Conservation (phyloP, 805 yeast genomes). For the Pichia manshurica region DNA sequence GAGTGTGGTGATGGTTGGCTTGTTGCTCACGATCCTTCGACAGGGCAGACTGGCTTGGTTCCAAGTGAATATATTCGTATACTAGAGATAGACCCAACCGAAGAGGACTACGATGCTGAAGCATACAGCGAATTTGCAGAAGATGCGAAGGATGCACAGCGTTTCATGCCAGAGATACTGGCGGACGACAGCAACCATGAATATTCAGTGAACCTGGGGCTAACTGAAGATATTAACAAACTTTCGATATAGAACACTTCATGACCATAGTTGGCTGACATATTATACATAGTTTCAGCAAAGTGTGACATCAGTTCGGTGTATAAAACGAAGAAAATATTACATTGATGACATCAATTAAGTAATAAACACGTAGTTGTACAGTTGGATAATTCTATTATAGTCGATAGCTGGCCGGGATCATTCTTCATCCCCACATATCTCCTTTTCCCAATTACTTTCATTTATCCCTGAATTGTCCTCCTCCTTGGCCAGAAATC, state of each 20-base stretch:
- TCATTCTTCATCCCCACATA: slow-evolving; percentile 17
- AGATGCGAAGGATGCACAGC: slow-evolving; percentile 24
- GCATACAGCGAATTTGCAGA: slow-evolving; percentile 28
- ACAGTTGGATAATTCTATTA: neutral
- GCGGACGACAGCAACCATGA: slow-evolving; percentile 8
- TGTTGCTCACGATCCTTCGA: slow-evolving; percentile 75
- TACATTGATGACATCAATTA: neutral
- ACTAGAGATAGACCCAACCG: slow-evolving; percentile 21
- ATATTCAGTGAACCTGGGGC: too few species aligned
- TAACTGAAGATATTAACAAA: neutral
- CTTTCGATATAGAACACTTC: neutral
- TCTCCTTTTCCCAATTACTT: slow-evolving; percentile 48
- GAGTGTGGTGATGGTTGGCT: slow-evolving; percentile 99
- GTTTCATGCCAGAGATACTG: slow-evolving; percentile 18
- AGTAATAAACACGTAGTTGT: neutral
- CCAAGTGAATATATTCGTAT: slow-evolving; percentile 88
- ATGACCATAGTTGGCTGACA: neutral
- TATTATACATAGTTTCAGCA: too few species aligned
- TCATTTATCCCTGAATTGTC: slow-evolving; percentile 37
- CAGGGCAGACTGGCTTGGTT: slow-evolving; percentile 83
- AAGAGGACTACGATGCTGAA: slow-evolving; percentile 16
- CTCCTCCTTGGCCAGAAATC: slow-evolving; percentile 34
- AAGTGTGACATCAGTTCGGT: too few species aligned
- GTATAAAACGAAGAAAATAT: too few species aligned
- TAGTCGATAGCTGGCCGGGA: too few species aligned